Conservation (phyloP, 2,329 filamentous ascomycete species). For the Aspergillus candidus region DNA sequence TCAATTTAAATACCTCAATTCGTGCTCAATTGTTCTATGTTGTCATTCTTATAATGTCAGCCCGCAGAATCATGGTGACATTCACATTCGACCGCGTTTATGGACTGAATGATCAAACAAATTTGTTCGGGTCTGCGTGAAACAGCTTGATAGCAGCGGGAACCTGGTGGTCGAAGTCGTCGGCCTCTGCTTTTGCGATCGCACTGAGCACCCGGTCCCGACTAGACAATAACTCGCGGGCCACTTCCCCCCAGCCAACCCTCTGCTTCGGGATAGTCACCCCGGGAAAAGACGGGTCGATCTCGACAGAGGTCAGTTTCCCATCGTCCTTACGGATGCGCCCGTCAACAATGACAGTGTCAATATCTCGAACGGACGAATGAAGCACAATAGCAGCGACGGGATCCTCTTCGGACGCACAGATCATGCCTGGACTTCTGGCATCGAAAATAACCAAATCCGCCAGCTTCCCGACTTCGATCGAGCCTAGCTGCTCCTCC, state of each 20-base stretch:
- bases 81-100: too few species aligned
- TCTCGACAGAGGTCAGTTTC: conserved; percentile 8
- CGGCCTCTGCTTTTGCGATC: not conserved
- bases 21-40: too few species aligned
- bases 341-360: conserved; percentile 26
- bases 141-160: not conserved
- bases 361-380: conserved; percentile 20
- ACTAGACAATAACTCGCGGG: not conserved
- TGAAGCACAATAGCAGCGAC: conserved; percentile 27
- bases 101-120: not conserved
- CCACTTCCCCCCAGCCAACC: conserved; percentile 2
- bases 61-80: too few species aligned
- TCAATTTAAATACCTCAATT: too few species aligned
- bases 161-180: not conserved
- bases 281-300: not conserved
- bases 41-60: too few species aligned
- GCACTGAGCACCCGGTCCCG: not conserved
- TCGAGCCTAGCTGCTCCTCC: conserved; percentile 21
- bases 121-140: not conserved
- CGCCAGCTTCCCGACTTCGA: conserved; percentile 24
- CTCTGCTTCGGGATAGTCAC: not conserved
- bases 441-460: conserved; percentile 28
- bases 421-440: conserved; percentile 20
- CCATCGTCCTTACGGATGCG: conserved; percentile 14
- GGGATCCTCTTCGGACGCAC: conserved; percentile 22